Conservation (phyloP, 441 rosid genomes). For the Gossypium aridum region DNA sequence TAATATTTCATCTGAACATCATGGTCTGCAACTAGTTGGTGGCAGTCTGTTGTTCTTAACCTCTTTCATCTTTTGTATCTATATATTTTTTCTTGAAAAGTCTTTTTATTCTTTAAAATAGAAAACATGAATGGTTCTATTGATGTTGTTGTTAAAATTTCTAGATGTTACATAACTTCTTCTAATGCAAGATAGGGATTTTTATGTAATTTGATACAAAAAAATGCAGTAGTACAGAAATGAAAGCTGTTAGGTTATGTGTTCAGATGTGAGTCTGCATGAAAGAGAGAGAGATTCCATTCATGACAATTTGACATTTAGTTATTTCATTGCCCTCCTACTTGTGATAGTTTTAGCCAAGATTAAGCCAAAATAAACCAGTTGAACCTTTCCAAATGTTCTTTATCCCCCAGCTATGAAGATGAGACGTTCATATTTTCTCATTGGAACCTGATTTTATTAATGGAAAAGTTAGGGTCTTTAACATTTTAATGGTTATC, state of each 20-base stretch:
- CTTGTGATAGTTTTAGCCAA: neutral
- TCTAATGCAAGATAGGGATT: neutral
- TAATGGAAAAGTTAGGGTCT: neutral
- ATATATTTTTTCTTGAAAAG: neutral
- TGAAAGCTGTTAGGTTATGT: neutral
- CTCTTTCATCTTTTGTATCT: neutral
- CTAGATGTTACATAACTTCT: neutral
- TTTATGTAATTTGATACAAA: neutral
- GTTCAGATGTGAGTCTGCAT: neutral
- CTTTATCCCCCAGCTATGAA: neutral
- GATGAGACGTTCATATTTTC: neutral
- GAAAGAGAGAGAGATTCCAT: neutral
- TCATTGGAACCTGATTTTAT: neutral
- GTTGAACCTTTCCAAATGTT: neutral
- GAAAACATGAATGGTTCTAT: neutral
- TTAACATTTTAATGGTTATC: neutral
- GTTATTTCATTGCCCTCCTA: neutral
- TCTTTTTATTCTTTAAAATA: neutral
- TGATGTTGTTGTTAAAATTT: neutral
- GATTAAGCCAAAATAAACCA: neutral
- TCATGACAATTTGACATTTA: neutral
- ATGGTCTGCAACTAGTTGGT: neutral
- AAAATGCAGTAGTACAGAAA: neutral
- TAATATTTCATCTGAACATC: neutral
- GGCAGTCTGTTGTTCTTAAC: neutral